Evolutionary conservation across 441 rosid species (phyloP), one percentile per base, ranked within the genome.

Genomic region (Croton laevigatus): DNA sequence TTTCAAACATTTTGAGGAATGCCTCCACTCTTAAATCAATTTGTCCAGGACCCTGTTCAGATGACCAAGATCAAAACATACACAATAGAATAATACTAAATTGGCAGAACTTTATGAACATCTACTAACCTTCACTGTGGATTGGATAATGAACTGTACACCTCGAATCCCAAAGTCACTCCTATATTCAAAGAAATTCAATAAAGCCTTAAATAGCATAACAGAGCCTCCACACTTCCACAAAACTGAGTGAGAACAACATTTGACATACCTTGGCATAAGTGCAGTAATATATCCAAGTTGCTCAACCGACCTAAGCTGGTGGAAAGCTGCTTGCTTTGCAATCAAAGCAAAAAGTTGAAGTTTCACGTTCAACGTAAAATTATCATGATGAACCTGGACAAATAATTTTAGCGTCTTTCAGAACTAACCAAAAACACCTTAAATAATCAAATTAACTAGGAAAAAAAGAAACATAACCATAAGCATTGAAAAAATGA

Each of bases 251-350:
- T 38, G 40, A 16, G 4, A 64, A 40, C 14, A 68, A 42, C 19
- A 23, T 52, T 51, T 16, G 23, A 45, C 34, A 34, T 78, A 94
- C 98, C 98, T 90, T 74, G 80, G 88, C 79, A 72, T 69, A 37
- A 93, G 95, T 13, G 53, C 83, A 27, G 95, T 87, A 71, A 89
- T 87, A 80, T 93, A 93, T 44, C 98, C 97, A 71, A 90, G 95
- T 76, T 90, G 98, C 84, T 93, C 95, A n/a, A 93, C 89, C 13
- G 95, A 81, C 81, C 98, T 83, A 79, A 93, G 98, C 84, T 93
- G 97, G 83, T 93, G 95, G 81, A 89, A 93, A 74, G 97, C 88
- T 20, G 93, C 82, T 80, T 88, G 94, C 83, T 90, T 93, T 75
- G 95, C 94, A 45, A 83, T 74, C 17, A 89, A 84, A 73, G 81